These are phyloP conservation scores for Physcomitrium patens DNA, from an alignment of 225 moss, liverwort and hornwort species.

Conservation along the genomic window DNA sequence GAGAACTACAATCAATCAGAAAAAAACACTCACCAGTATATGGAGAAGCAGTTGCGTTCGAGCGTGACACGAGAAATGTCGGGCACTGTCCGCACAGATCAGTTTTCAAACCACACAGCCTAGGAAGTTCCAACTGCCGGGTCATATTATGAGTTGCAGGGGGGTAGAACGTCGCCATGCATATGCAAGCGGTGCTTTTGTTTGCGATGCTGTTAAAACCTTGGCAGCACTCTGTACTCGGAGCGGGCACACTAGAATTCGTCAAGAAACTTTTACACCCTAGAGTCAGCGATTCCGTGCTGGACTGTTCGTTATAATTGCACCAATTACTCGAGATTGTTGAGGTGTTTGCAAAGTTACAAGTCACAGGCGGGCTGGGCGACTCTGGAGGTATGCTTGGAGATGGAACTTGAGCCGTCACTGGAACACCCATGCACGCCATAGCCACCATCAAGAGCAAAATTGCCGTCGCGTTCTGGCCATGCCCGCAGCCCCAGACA, in stretches of 20 bases:
- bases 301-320: slow-evolving; percentile 37
- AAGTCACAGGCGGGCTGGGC: slow-evolving; percentile 32
- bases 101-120: slow-evolving; percentile 42
- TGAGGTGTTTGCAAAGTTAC: slow-evolving; percentile 28
- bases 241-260: slow-evolving; percentile 10
- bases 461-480: not conserved
- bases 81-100: slow-evolving; percentile 51
- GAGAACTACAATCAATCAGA: not conserved
- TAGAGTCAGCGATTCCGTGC: slow-evolving; percentile 39
- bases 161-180: slow-evolving; percentile 54
- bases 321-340: slow-evolving; percentile 47
- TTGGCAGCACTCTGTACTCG: slow-evolving; percentile 39
- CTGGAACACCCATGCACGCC: slow-evolving; percentile 18
- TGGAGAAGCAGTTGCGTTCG: slow-evolving; percentile 28
- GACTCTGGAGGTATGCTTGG: not conserved
- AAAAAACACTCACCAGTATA: slow-evolving; percentile 25
- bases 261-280: slow-evolving; percentile 39
- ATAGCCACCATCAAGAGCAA: slow-evolving; percentile 28
- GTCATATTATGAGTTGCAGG: slow-evolving; percentile 42
- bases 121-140: slow-evolving; percentile 46
- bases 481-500: not conserved
- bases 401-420: slow-evolving; percentile 39
- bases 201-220: slow-evolving; percentile 52
- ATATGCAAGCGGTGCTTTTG: slow-evolving; percentile 49
- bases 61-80: slow-evolving; percentile 27